Base-by-base conservation (phyloP, 2,329 filamentous ascomycete species). In the Aspergillus sp. region DNA sequence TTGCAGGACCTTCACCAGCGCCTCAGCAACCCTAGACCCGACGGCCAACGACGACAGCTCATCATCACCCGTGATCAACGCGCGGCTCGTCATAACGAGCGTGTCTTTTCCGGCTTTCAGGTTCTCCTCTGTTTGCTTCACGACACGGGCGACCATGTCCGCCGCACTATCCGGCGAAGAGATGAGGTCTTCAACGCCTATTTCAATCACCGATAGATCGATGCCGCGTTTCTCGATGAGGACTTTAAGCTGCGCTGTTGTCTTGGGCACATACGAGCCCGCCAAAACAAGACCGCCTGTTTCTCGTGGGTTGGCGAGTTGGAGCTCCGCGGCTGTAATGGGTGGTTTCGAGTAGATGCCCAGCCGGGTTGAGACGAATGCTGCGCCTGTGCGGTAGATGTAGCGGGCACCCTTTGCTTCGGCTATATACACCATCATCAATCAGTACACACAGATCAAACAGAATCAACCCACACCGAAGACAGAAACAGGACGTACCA, bases 211-310 rank as follows among this genome's bases (percentile, higher is more conserved):
- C 0, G 73, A 76, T 0, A 84, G 68, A 12, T 14, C 46, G 11
- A 68, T 58, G 0, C 75, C 76, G 0, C 78, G 75, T 15, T 69
- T 68, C 2, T 73, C 66, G 0, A 72, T 69, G 8, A 85, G 64
- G 2, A 70, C 68, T 24, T 79, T 75, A 1, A 85, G 68, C 55
- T 86, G 83, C 0, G 80, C 77, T 0, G 84, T 86, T 0, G 84
- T 86, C 61, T 85, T 86, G 3, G 82, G 82, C 0, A 86, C 82
- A 45, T 86, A 85, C 0, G 80, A 84, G 0, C 84, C 83, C 0
- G 82, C 83, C 15, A 86, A 77, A 17, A 85, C 77, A 0, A 86
- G 65, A 0, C 82, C 83, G 0, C 83, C 84, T 0, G 72, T 71
- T 2, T 68, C 57, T 12, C 64, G 63, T 0, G 69, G 68, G 0